Percentiles rank a stretch among this genome's conserved stretches.
These are phyloP conservation scores for Nannochloropsis salina DNA, from an alignment of 108 stramenopile genomes.

Conservation along the genomic window DNA sequence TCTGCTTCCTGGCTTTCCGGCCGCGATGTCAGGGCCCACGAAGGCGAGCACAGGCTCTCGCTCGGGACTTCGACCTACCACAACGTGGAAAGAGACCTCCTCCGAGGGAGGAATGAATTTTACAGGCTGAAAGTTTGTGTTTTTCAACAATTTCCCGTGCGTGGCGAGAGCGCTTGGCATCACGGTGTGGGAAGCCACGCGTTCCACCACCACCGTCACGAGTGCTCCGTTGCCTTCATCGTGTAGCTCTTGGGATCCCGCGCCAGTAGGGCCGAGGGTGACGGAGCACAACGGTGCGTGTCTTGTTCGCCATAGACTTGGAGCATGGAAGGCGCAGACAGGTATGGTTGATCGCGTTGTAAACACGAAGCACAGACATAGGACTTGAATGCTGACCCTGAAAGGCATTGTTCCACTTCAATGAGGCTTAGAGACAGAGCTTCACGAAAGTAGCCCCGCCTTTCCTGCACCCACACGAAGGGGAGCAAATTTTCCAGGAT, in stretches of 20 bases:
- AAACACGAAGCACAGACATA: too few species aligned
- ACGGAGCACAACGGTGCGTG: neutral
- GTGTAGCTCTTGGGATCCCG: neutral
- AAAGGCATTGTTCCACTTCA: too few species aligned
- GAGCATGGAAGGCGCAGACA: neutral
- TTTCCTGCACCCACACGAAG: too few species aligned
- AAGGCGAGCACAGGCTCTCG: neutral
- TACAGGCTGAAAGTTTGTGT: neutral
- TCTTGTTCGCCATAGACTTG: conserved; percentile 7
- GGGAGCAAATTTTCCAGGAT: too few species aligned
- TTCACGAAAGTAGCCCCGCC: too few species aligned
- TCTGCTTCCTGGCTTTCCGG: neutral
- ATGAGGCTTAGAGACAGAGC: too few species aligned
- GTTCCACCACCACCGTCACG: neutral
- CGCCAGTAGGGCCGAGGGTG: neutral
- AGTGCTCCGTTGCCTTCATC: neutral
- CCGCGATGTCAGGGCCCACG: neutral
- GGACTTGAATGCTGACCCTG: too few species aligned
- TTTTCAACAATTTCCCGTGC: neutral
- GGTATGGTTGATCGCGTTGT: neutral
- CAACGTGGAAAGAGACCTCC: neutral
- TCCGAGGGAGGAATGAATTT: neutral
- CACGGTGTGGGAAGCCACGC: neutral
- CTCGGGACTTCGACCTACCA: neutral
- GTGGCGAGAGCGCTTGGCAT: conserved; percentile 2